Evolutionary conservation across 495 filamentous ascomycete genomes (phyloP).

Genomic region (Clavariopsis aquatica): DNA sequence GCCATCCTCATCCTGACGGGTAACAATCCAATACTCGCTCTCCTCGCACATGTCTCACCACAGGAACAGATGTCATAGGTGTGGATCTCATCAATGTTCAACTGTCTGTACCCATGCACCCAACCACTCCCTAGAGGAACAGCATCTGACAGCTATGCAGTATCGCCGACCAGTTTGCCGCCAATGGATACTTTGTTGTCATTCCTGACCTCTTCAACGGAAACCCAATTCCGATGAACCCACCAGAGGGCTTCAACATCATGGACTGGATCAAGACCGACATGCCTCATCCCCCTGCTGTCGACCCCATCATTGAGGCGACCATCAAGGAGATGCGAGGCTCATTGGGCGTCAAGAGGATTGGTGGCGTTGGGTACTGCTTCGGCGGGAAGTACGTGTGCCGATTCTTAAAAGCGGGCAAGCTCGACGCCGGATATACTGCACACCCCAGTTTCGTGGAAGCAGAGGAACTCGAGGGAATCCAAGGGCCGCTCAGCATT

Average conservation of each 20-base stretch:
- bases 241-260: conserved; percentile 59
- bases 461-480: conserved; percentile 70
- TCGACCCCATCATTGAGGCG: conserved; percentile 66
- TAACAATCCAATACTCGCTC: neutral
- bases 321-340: conserved; percentile 61
- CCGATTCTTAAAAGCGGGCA: conserved; percentile 48
- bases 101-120: conserved; percentile 51
- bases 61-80: conserved; percentile 47
- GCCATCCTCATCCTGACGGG: conserved; percentile 47
- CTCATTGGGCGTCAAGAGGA: conserved; percentile 61
- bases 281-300: conserved; percentile 55
- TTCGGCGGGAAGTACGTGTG: conserved; percentile 66
- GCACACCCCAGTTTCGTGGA: conserved; percentile 80
- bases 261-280: conserved; percentile 53
- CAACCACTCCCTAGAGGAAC: neutral
- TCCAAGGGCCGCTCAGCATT: conserved; percentile 72
- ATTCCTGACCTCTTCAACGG: conserved; percentile 79
- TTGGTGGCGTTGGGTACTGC: conserved; percentile 78
- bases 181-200: conserved; percentile 74
- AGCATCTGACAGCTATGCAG: conserved; percentile 36
- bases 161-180: conserved; percentile 79
- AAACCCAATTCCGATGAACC: conserved; percentile 64
- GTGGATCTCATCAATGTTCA: conserved; percentile 72
- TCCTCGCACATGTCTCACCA: neutral
- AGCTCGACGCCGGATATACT: conserved; percentile 64